Evolutionary conservation across 2,329 filamentous ascomycete species (phyloP), one percentile per base, ranked within the genome.

Genomic region (Exophiala mesophila): DNA sequence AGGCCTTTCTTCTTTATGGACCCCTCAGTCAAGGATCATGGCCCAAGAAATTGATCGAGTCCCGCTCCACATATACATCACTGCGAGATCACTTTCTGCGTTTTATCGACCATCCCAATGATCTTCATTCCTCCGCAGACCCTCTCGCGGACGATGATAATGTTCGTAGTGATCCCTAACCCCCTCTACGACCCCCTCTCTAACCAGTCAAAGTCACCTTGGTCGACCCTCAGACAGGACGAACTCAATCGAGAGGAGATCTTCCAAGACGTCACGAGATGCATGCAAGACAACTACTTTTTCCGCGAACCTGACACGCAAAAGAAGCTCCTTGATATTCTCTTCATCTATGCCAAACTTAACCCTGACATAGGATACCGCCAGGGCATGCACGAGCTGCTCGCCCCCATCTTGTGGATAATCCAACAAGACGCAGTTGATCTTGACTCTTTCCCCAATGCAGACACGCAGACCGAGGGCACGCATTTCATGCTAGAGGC

Each of bases 351-450:
- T 66, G 92, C 88, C 68, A 97, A 95, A 64, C 76, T 94, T 39
- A 87, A 97, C 58, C 87, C 87, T 2, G 80, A 83, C 54, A 75
- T 88, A 40, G 88, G 88, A 12, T 98, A 98, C 61, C 80, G 92
- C n/a, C 92, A 98, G 67, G 92, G 92, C 8, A 98, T 98, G 90
- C 92, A 98, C 61, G 92, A 98, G 65, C 71, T 98, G 31, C 72
- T 97, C 10, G 92, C 92, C 0, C 89, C 92, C 0, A 80, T 98
- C 26, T 70, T 96, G 5, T 88, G 88, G 74, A 85, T 88, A 2
- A 69, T 97, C 4, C 80, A 89, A 54, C 74, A 82, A 55, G 92
- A 98, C 66, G 83, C 89, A 5, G 70, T 95, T 37, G 74, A 85
- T 39, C 62, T 64, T 3, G 55, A 59, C 2, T 59, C 63, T 3